These are phyloP conservation scores for Amaranthus cruentus DNA, from an alignment of 148 eudicot genomes.

Conservation along the genomic window DNA sequence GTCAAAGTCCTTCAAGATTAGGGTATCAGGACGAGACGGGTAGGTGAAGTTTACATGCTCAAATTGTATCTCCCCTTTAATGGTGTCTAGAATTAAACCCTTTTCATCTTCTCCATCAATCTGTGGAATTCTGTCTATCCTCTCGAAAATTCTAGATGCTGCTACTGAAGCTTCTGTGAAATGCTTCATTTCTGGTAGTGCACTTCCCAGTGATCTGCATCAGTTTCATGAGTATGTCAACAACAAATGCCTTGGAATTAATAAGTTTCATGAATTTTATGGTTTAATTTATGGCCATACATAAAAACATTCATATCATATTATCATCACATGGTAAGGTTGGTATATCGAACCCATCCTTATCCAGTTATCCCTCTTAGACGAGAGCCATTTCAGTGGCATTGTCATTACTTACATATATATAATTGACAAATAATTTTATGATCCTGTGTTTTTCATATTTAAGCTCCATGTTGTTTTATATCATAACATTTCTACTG, in stretches of 20 bases:
- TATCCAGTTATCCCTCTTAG: too few species aligned
- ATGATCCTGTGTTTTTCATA: too few species aligned
- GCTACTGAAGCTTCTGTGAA: slow-evolving; percentile 92
- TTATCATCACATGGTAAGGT: too few species aligned
- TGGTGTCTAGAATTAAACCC: slow-evolving; percentile 42
- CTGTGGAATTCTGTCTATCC: slow-evolving; percentile 61
- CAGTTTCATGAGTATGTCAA: background rate
- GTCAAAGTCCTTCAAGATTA: slow-evolving; percentile 58
- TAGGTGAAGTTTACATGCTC: slow-evolving; percentile 54
- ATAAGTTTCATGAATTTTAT: too few species aligned
- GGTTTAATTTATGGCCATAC: too few species aligned
- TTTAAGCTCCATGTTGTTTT: too few species aligned
- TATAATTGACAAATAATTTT: too few species aligned
- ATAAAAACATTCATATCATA: too few species aligned
- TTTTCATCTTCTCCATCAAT: slow-evolving; percentile 47
- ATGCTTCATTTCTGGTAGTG: slow-evolving; percentile 79
- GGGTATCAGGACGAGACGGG: slow-evolving; percentile 67
- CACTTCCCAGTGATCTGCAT: slow-evolving; percentile 78
- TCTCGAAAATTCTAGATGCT: slow-evolving; percentile 58
- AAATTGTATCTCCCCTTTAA: slow-evolving; percentile 65
- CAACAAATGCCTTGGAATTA: background rate
- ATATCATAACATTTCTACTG: too few species aligned
- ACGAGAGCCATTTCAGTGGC: too few species aligned
- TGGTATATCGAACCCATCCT: too few species aligned
- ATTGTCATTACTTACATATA: too few species aligned